These are phyloP conservation scores for Cyclotella cryptica DNA, from an alignment of 108 stramenopile species.

Conservation along the genomic window DNA sequence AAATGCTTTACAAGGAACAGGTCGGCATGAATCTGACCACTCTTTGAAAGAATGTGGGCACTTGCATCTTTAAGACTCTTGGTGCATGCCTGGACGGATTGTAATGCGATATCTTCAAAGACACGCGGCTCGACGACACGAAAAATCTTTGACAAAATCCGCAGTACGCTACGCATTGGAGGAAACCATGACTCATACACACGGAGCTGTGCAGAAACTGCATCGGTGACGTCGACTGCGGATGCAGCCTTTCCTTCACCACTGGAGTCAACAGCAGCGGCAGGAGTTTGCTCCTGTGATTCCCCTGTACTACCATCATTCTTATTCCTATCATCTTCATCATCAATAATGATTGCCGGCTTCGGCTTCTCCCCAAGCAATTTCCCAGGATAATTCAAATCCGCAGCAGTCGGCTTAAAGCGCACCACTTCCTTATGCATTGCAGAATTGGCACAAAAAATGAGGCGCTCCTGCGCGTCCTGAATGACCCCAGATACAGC, in stretches of 20 bases:
- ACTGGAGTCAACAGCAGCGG: slow-evolving; percentile 5
- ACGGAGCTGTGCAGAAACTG: slow-evolving; percentile 72
- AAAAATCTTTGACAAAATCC: slow-evolving; percentile 90
- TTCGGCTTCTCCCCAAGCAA: slow-evolving; percentile 55
- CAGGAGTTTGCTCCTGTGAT: slow-evolving; percentile 17
- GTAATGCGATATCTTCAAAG: slow-evolving; percentile 92
- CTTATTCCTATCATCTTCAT: slow-evolving; percentile 7
- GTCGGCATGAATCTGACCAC: slow-evolving; percentile 81
- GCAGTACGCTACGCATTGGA: slow-evolving; percentile 87
- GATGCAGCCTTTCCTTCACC: neutral
- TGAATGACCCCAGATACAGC: slow-evolving; percentile 83
- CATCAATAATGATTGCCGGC: slow-evolving; percentile 44
- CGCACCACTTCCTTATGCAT: slow-evolving; percentile 84
- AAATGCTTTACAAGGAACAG: slow-evolving; percentile 92
- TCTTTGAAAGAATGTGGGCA: slow-evolving; percentile 64
- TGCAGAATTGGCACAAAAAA: slow-evolving; percentile 83
- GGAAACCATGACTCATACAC: slow-evolving; percentile 93
- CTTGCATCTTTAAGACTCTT: slow-evolving; percentile 81
- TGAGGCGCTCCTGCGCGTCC: slow-evolving; percentile 91
- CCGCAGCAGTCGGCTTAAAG: slow-evolving; percentile 79
- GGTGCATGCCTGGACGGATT: slow-evolving; percentile 87
- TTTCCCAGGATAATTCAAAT: slow-evolving; percentile 88
- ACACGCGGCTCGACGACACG: slow-evolving; percentile 91
- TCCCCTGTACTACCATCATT: neutral
- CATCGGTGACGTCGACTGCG: slow-evolving; percentile 49